Evolutionary conservation across 192 early-diverging fungal species (phyloP), one percentile per base, ranked within the genome.

Genomic region (Backusella parvicylindrica): DNA sequence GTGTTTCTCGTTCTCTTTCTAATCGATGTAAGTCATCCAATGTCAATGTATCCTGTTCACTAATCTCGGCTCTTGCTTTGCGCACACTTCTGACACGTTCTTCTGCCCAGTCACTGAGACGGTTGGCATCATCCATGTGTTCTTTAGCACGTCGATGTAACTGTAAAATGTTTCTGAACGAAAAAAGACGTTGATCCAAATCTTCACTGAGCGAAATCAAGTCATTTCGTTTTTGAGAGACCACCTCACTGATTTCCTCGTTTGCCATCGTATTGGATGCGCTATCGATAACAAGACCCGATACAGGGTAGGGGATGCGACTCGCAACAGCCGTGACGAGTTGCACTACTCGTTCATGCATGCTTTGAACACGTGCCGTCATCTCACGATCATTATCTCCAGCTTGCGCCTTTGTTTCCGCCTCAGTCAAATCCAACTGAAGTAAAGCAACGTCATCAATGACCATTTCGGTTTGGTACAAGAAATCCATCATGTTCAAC

Each of bases 401-500:
- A n/a, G 63, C 13, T 32, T 66, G 50, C 35, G 66, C n/a, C 16
- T 70, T 70, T 28, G 63, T n/a, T 26, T 68, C 65, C 7, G 74
- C 74, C 18, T 43, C 74, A 0, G 13, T 18, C 4, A 74, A 6
- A 28, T 75, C 78, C 6, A 73, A 70, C 21, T 53, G 49, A 15
- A 75, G n/a, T 1, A 21, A 40, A 23, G 65, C 13, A 8, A 49
- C 49, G 32, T 79, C 78, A 7, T 63, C 63, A 23, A 35, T 26
- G 16, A 73, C 50, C n/a, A 56, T 68, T 5, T 73, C 71, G 2
- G 36, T 63, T 35, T 77, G 80, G 6, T 75, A 43, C 12, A 83
- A 23, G 36, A 79, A 85, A 41, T 85, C 84, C 49, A 79, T 71
- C 43, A 85, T 63, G 21, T 72, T 71, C 30, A 84, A 70, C 13